phyloP scores from a whole-genome alignment of 75 land plant species.

The Selaginella tamariscina region DNA sequence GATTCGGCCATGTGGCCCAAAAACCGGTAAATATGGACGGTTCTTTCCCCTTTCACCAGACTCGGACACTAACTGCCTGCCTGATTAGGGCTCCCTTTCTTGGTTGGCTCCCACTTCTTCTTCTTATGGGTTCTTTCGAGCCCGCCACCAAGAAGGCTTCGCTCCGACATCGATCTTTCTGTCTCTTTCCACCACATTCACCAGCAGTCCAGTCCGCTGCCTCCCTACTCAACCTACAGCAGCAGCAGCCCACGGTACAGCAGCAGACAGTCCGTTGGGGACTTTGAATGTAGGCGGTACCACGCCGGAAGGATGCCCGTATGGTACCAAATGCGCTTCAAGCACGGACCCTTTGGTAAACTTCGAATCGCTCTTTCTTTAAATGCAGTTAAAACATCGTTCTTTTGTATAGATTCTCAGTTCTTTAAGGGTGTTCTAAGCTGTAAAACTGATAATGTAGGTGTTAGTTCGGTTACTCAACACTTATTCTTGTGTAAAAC shows the following conservation, averaged over 20 bases:
- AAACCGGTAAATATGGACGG: too few species aligned
- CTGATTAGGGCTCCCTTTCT: too few species aligned
- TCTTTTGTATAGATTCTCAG: too few species aligned
- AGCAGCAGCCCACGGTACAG: background rate
- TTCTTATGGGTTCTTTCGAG: constrained; percentile 3
- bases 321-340: constrained; percentile 25
- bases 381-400: background rate
- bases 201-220: background rate
- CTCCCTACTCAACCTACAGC: background rate
- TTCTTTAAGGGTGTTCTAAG: too few species aligned
- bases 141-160: background rate
- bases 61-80: too few species aligned
- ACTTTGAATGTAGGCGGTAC: constrained; percentile 24
- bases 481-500: too few species aligned
- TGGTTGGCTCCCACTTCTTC: too few species aligned
- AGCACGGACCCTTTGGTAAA: constrained; percentile 23
- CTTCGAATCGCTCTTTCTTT: background rate
- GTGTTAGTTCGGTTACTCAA: too few species aligned
- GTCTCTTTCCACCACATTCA: background rate
- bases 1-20: too few species aligned
- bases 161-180: background rate
- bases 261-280: constrained; percentile 14
- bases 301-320: constrained; percentile 28
- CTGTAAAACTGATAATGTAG: too few species aligned
- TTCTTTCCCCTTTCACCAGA: too few species aligned